Conservation (phyloP, 805 yeast species). For the Nakazawaea pomicola region DNA sequence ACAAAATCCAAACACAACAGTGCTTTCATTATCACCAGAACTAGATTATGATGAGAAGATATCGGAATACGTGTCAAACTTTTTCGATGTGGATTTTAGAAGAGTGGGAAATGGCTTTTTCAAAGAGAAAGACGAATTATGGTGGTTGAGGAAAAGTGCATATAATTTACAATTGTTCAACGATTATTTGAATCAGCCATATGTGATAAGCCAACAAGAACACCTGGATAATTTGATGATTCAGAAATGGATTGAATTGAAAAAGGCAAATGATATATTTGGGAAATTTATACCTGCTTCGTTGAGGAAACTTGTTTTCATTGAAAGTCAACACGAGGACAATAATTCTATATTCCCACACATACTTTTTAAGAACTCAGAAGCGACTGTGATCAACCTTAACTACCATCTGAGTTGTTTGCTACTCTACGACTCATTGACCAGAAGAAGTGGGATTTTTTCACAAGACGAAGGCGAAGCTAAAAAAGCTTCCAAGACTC, state of each 20-base stretch:
- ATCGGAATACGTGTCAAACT: slow-evolving; percentile 6
- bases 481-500: neutral
- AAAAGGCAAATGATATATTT: slow-evolving; percentile 8
- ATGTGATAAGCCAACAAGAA: slow-evolving; percentile 10
- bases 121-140: slow-evolving; percentile 7
- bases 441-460: slow-evolving; percentile 7
- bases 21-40: slow-evolving; percentile 3
- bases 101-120: slow-evolving; percentile 3
- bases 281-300: slow-evolving; percentile 8
- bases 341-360: slow-evolving; percentile 6
- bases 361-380: slow-evolving; percentile 5
- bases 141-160: slow-evolving; percentile 15
- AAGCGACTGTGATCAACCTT: slow-evolving; percentile 8
- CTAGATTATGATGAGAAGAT: slow-evolving; percentile 6
- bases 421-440: slow-evolving; percentile 6
- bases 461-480: slow-evolving; percentile 3
- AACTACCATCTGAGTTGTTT: slow-evolving; percentile 12
- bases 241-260: slow-evolving; percentile 14
- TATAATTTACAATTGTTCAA: slow-evolving; percentile 9
- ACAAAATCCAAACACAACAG: slow-evolving; percentile 13
- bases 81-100: slow-evolving; percentile 12
- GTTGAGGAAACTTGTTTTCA: slow-evolving; percentile 1
- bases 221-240: slow-evolving; percentile 3
- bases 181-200: slow-evolving; percentile 11
- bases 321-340: neutral